Percentiles rank a stretch among this genome's conserved stretches.
Evolutionary conservation across 371 early-diverging fungal species (phyloP).

Genomic region (Coemansia sp.): DNA sequence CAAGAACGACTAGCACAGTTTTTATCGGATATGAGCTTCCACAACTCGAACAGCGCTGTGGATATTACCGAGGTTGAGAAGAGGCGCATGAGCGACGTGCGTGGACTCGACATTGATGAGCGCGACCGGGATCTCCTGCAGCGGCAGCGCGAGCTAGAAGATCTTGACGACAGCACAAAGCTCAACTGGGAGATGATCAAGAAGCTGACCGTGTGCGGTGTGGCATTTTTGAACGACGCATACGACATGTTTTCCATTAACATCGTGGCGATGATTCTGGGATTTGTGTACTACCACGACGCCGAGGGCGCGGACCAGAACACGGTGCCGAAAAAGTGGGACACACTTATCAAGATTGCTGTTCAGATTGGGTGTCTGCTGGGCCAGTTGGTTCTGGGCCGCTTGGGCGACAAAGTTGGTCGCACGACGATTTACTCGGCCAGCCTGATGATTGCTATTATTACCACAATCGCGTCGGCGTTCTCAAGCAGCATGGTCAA

Average conservation of each 20-base stretch:
- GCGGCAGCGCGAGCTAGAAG: slow-evolving; percentile 49
- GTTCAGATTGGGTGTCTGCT: slow-evolving; percentile 78
- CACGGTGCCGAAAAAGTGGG: slow-evolving; percentile 64
- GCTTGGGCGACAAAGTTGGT: slow-evolving; percentile 79
- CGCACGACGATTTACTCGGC: slow-evolving; percentile 82
- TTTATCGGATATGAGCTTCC: slow-evolving; percentile 18
- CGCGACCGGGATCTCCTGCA: slow-evolving; percentile 45
- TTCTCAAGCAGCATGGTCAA: slow-evolving; percentile 67
- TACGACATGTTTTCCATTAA: slow-evolving; percentile 88
- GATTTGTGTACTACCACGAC: slow-evolving; percentile 66
- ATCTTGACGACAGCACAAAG: slow-evolving; percentile 56
- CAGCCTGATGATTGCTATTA: slow-evolving; percentile 77
- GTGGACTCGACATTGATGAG: slow-evolving; percentile 24
- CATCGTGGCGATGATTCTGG: slow-evolving; percentile 77
- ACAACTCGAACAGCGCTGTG: slow-evolving; percentile 19
- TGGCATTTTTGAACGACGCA: slow-evolving; percentile 86
- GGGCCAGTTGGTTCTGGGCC: slow-evolving; percentile 78
- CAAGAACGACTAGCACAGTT: no score
- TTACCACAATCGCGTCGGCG: slow-evolving; percentile 80
- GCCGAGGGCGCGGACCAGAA: slow-evolving; percentile 37
- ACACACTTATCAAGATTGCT: slow-evolving; percentile 79
- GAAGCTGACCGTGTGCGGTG: slow-evolving; percentile 84
- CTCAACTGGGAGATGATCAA: slow-evolving; percentile 78
- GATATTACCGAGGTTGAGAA: slow-evolving; percentile 42
- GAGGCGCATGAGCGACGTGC: slow-evolving; percentile 1